These are phyloP conservation scores for Aureobasidium melanogenum DNA, from an alignment of 2,329 filamentous ascomycete genomes.

Conservation along the genomic window DNA sequence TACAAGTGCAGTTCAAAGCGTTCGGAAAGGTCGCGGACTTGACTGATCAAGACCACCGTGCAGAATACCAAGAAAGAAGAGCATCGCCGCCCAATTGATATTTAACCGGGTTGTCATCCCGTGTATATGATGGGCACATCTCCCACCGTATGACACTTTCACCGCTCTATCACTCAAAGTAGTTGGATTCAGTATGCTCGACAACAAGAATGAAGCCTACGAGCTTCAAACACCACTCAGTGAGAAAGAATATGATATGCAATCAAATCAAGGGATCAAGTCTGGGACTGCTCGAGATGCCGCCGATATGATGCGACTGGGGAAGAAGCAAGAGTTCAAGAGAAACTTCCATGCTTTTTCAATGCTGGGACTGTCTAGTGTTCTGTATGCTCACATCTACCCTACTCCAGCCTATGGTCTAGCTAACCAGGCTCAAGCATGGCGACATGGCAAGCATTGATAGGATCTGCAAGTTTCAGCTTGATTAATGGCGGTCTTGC, in stretches of 20 bases:
- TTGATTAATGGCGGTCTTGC: conserved; percentile 26
- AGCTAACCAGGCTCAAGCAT: conserved; percentile 12
- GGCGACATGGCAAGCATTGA: conserved; percentile 22
- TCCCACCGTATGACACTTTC: neutral
- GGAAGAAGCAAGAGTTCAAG: conserved; percentile 10
- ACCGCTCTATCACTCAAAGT: neutral
- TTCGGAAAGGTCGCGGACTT: neutral
- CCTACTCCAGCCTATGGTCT: neutral
- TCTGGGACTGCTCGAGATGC: conserved; percentile 8
- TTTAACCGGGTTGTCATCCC: neutral
- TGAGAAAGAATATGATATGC: neutral
- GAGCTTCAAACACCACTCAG: conserved; percentile 1
- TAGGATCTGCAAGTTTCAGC: conserved; percentile 10
- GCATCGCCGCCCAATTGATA: neutral
- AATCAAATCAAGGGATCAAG: neutral
- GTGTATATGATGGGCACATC: neutral
- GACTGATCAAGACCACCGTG: neutral
- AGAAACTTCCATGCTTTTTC: conserved; percentile 21
- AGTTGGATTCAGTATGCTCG: neutral
- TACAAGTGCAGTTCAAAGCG: neutral
- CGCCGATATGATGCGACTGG: conserved; percentile 9
- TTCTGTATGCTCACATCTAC: conserved; percentile 12
- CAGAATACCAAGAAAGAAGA: neutral
- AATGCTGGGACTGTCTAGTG: conserved; percentile 21
- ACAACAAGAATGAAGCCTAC: neutral